Evolutionary conservation across 1,284 basidiomycete genomes (phyloP).

Genomic region (Xanthoconium separans): DNA sequence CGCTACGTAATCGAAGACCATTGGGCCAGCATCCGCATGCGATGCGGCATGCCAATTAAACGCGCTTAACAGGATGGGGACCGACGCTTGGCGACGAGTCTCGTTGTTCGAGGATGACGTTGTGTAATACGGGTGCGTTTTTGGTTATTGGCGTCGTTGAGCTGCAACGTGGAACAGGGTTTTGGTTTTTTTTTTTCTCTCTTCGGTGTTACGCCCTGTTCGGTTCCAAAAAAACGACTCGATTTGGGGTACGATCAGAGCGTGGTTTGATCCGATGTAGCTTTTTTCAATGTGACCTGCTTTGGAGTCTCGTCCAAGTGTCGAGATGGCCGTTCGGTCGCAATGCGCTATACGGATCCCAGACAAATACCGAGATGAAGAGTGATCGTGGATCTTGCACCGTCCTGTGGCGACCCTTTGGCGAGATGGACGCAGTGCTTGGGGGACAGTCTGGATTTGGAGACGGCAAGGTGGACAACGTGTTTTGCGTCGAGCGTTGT

Average conservation of each 20-base stretch:
- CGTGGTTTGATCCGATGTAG: conserved; percentile 10
- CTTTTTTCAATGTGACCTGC: neutral
- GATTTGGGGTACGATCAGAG: neutral
- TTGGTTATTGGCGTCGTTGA: no score
- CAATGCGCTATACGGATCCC: conserved; percentile 16
- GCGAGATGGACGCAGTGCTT: neutral
- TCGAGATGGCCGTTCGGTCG: neutral
- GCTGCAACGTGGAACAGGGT: neutral
- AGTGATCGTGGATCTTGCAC: neutral
- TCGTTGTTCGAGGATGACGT: no score
- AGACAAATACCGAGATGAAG: neutral
- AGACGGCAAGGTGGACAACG: conserved; percentile 13
- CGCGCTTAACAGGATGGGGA: no score
- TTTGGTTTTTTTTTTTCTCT: neutral
- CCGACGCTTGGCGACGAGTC: no score
- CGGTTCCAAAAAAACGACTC: no score
- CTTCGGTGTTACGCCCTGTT: no score
- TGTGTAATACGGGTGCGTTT: no score
- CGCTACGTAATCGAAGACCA: conserved; percentile 17
- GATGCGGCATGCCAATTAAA: no score
- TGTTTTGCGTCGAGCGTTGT: conserved; percentile 12
- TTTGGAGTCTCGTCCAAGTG: neutral
- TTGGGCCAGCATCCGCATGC: no score
- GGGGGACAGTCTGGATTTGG: neutral
- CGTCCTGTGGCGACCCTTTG: conserved; percentile 5